These are phyloP conservation scores for Aeminium ludgeri DNA, from an alignment of 495 filamentous ascomycete genomes.

Conservation along the genomic window DNA sequence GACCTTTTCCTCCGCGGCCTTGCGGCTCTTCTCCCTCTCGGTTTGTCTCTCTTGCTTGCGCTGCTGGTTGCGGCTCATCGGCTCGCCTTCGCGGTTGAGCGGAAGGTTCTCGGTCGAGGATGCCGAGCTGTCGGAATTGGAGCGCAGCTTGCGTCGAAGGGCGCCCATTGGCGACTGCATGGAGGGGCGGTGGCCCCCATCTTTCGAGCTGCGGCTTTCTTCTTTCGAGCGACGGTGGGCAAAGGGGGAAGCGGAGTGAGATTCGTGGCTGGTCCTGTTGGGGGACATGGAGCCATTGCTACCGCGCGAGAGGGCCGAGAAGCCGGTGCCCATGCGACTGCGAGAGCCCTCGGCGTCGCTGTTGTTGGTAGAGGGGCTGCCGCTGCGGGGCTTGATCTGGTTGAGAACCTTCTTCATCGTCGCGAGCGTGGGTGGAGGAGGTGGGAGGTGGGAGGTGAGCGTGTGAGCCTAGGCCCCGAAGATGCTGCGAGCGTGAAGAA, in stretches of 20 bases:
- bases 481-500: no score
- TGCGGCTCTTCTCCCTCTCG: constrained; percentile 18
- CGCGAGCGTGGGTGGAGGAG: neutral
- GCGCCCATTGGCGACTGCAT: constrained; percentile 9
- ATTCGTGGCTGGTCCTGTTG: neutral
- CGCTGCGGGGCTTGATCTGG: constrained; percentile 2
- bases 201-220: constrained; percentile 5
- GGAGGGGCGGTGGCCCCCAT: neutral
- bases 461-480: no score
- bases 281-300: neutral
- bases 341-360: neutral
- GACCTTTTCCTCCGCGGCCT: constrained; percentile 19
- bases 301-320: neutral
- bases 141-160: constrained; percentile 6
- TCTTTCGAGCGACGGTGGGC: neutral
- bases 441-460: no score
- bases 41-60: constrained; percentile 25
- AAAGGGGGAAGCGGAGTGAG: neutral
- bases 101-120: constrained; percentile 16
- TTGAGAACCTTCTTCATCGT: neutral
- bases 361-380: neutral
- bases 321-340: neutral
- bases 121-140: constrained; percentile 6
- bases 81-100: constrained; percentile 26
- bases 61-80: constrained; percentile 25